Percentiles rank a stretch among this genome's conserved stretches.
Conservation (phyloP, 345 rosid species). For the Bruguiera parviflora region DNA sequence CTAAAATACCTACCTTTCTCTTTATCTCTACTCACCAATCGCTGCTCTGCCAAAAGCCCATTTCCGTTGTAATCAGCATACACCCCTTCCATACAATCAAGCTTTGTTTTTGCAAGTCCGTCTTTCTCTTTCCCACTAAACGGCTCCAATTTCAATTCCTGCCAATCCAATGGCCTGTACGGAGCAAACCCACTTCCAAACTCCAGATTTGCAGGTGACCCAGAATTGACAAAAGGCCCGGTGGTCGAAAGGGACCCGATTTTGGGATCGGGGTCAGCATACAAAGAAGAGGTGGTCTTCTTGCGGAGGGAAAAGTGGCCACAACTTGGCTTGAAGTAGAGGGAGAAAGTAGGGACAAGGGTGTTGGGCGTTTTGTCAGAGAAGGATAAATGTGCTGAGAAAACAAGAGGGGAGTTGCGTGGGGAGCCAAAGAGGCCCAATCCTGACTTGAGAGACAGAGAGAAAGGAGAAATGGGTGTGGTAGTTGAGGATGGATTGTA, state of each 20-base stretch:
- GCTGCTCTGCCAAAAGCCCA: conserved; percentile 24
- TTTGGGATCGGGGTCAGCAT: conserved; percentile 21
- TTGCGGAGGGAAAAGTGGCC: conserved; percentile 53
- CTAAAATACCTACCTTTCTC: conserved; percentile 27
- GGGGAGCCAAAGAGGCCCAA: conserved; percentile 64
- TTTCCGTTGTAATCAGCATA: conserved; percentile 15
- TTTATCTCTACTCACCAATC: conserved; percentile 20
- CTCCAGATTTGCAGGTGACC: conserved; percentile 23
- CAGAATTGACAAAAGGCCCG: conserved; percentile 14
- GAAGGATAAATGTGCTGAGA: conserved; percentile 51
- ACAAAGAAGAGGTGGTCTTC: conserved; percentile 27
- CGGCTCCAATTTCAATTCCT: conserved; percentile 57
- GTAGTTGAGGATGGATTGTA: conserved; percentile 27
- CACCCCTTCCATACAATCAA: conserved; percentile 12
- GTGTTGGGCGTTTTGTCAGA: conserved; percentile 23
- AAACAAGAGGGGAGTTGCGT: conserved; percentile 47
- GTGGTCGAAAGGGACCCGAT: conserved; percentile 15
- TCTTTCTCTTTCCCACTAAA: conserved; percentile 18
- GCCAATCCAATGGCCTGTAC: conserved; percentile 41
- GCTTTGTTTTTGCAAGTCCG: conserved; percentile 16
- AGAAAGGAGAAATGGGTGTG: conserved; percentile 35
- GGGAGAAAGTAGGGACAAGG: conserved; percentile 46
- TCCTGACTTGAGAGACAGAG: conserved; percentile 58
- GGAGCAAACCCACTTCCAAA: conserved; percentile 27
- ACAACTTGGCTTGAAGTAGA: conserved; percentile 57